phyloP scores from a whole-genome alignment of 78 protist species.

The Acrasis kona region DNA sequence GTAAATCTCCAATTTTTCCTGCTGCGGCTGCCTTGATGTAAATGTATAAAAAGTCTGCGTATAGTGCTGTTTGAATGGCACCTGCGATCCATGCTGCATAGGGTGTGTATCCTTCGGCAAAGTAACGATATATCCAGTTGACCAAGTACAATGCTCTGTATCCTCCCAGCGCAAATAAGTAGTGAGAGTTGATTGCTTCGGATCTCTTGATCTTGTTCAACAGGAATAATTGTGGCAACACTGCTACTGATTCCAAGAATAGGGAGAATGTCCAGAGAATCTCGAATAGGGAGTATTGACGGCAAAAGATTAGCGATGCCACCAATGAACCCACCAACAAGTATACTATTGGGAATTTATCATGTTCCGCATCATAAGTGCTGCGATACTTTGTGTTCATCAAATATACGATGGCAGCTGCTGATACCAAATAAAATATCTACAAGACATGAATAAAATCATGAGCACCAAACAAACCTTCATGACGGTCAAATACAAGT shows the following conservation, averaged over 20 bases:
- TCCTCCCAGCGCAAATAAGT: conserved; percentile 62
- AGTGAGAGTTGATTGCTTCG: conserved; percentile 67
- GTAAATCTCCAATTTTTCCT: too few relatives aligned
- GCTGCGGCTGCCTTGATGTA: too few relatives aligned
- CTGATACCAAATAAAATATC: too few relatives aligned
- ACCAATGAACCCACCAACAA: conserved; percentile 50
- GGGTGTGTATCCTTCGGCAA: conserved; percentile 23
- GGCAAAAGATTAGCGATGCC: conserved; percentile 46
- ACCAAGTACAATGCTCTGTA: conserved; percentile 87
- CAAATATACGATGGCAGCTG: conserved; percentile 53
- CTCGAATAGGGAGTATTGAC: conserved; percentile 30
- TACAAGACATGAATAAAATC: conserved; percentile 68
- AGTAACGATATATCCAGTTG: conserved; percentile 89
- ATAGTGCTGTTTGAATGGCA: conserved; percentile 71
- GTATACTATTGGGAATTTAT: conserved; percentile 48
- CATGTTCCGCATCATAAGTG: conserved; percentile 66
- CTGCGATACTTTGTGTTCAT: conserved; percentile 43
- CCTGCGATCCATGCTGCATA: conserved; percentile 71
- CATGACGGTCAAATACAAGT: conserved; percentile 44
- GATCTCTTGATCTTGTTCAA: conserved; percentile 57
- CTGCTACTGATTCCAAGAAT: conserved; percentile 91
- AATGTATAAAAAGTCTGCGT: conserved; percentile 89
- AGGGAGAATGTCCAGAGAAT: conserved; percentile 88
- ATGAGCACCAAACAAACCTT: conserved; percentile 54
- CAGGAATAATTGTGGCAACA: conserved; percentile 90